These are phyloP conservation scores for Penicillium sp. DNA, from an alignment of 2,329 filamentous ascomycete species.

Conservation along the genomic window DNA sequence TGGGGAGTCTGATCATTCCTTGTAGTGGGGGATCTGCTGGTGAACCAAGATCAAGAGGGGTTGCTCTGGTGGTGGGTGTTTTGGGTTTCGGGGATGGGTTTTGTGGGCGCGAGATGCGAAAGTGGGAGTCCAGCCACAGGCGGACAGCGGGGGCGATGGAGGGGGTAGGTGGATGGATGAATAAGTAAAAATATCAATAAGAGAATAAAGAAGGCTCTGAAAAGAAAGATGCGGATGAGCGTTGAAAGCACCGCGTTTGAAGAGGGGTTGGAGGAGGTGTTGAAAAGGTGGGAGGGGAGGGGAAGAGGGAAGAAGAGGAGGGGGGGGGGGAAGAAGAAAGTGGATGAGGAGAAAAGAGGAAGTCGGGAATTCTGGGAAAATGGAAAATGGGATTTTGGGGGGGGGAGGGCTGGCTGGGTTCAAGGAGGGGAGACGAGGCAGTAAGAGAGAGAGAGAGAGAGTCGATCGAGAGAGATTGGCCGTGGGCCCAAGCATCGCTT, in stretches of 20 bases:
- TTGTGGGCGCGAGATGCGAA: constrained; percentile 17
- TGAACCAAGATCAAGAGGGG: constrained; percentile 29
- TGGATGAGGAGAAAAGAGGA: constrained; percentile 34
- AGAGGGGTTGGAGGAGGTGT: constrained; percentile 24
- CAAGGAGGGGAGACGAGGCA: background rate
- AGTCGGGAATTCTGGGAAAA: constrained; percentile 14
- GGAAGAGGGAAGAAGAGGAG: constrained; percentile 27
- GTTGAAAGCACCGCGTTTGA: constrained; percentile 32
- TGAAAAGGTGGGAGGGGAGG: constrained; percentile 32
- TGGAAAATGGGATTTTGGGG: constrained; percentile 21
- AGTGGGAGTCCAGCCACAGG: constrained; percentile 50
- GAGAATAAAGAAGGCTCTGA: constrained; percentile 28
- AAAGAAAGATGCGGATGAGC: constrained; percentile 31
- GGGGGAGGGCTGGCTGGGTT: constrained; percentile 16
- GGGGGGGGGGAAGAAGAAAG: constrained; percentile 23
- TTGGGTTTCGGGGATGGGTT: background rate
- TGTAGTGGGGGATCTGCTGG: constrained; percentile 36
- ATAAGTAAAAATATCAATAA: background rate
- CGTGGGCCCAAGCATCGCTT: constrained; percentile 35
- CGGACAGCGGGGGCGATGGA: constrained; percentile 34
- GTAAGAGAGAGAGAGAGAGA: constrained; percentile 14
- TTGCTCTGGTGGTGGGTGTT: background rate
- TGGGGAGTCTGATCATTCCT: constrained; percentile 54
- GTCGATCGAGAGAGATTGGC: constrained; percentile 26
- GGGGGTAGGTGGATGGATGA: constrained; percentile 19